Percentiles rank a stretch among this genome's conserved stretches.
phyloP scores from a whole-genome alignment of 2,329 filamentous ascomycete species.

The Ilyonectria sp. region DNA sequence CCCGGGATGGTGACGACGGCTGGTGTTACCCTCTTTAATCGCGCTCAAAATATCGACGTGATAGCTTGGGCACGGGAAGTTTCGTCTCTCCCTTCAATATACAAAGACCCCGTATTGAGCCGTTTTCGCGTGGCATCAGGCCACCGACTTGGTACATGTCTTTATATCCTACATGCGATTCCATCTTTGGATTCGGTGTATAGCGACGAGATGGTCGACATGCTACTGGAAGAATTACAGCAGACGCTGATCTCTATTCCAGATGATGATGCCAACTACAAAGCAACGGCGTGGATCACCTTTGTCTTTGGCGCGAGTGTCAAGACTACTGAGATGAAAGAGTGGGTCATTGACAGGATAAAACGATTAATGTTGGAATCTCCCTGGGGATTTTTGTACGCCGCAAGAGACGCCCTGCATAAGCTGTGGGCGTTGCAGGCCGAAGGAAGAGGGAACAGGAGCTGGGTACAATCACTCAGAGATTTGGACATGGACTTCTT shows the following conservation, averaged over 20 bases:
- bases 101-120: slow-evolving; percentile 53
- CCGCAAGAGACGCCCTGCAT: slow-evolving; percentile 61
- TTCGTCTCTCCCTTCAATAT: slow-evolving; percentile 52
- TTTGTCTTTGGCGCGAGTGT: slow-evolving; percentile 71
- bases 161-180: slow-evolving; percentile 62
- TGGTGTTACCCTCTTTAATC: slow-evolving; percentile 54
- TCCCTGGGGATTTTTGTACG: slow-evolving; percentile 66
- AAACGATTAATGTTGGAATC: slow-evolving; percentile 57
- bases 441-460: slow-evolving; percentile 47
- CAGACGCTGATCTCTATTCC: slow-evolving; percentile 63
- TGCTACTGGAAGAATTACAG: slow-evolving; percentile 62
- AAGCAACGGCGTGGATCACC: slow-evolving; percentile 70
- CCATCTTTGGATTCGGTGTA: slow-evolving; percentile 46
- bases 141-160: slow-evolving; percentile 60
- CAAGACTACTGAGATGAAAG: slow-evolving; percentile 57
- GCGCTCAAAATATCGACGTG: slow-evolving; percentile 59
- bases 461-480: slow-evolving; percentile 63
- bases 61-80: slow-evolving; percentile 58
- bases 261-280: slow-evolving; percentile 66
- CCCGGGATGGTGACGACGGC: slow-evolving; percentile 49
- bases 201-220: slow-evolving; percentile 48
- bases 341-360: slow-evolving; percentile 65
- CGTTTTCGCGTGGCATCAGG: slow-evolving; percentile 59
- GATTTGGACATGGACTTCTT: slow-evolving; percentile 60
- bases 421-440: slow-evolving; percentile 60